A percentile compares a stretch with the other conserved stretches of the same genome.
Evolutionary conservation across 306 rosid genomes (phyloP).

Genomic region (Castanea crenata): DNA sequence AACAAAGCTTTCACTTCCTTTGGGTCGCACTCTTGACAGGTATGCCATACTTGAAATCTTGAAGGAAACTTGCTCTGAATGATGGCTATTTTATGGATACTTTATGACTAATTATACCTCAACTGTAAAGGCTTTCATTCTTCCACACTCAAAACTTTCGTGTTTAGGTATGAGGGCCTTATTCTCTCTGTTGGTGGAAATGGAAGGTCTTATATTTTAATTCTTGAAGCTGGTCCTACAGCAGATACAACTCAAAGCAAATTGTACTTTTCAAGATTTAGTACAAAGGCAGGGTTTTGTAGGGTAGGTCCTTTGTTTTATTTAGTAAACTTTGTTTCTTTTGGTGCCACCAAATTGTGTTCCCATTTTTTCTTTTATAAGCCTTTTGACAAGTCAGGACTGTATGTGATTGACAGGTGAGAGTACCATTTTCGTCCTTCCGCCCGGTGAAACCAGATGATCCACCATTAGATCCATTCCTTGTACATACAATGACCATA

Average conservation of each 20-base stretch:
- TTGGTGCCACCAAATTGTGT: slow-evolving; percentile 2
- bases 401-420: slow-evolving; percentile 60
- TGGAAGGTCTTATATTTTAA: slow-evolving; percentile 83
- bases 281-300: slow-evolving; percentile 92
- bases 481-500: slow-evolving; percentile 88
- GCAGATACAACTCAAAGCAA: slow-evolving; percentile 80
- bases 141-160: slow-evolving; percentile 10
- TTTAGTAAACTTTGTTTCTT: background rate
- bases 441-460: slow-evolving; percentile 92
- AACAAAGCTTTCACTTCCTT: slow-evolving; percentile 75
- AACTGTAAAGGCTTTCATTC: slow-evolving; percentile 12
- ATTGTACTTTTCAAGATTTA: slow-evolving; percentile 81
- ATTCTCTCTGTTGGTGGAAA: slow-evolving; percentile 97
- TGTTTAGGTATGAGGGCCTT: slow-evolving; percentile 84
- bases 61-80: background rate
- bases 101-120: background rate
- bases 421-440: slow-evolving; percentile 91
- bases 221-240: slow-evolving; percentile 87
- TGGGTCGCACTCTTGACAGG: slow-evolving; percentile 95
- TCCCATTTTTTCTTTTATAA: background rate
- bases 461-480: slow-evolving; percentile 89
- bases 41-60: slow-evolving; percentile 23
- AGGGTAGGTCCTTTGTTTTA: slow-evolving; percentile 48
- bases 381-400: slow-evolving; percentile 9
- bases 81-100: background rate